Evolutionary conservation across 1,284 basidiomycete species (phyloP), one percentile per base, ranked within the genome.

Genomic region (Irpex lacteus): DNA sequence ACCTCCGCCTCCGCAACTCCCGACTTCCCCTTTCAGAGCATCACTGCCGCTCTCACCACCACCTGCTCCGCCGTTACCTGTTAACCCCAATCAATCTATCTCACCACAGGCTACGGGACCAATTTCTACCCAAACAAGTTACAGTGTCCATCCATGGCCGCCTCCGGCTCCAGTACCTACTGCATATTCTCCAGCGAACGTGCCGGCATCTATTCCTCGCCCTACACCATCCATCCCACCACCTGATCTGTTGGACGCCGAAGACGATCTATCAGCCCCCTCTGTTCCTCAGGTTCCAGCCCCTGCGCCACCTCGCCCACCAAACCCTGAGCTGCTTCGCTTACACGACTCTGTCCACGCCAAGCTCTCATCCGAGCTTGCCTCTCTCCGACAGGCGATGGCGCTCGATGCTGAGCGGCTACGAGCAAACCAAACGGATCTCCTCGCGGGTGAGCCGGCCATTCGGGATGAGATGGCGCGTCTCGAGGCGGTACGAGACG

Each of bases 381-480:
- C 84, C 40, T 85, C 87, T 7, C 79, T 96, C 11, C 77, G 86
- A 4, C 81, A 87, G 52, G 86, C 87, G 9, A 82, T 96, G 63
- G 78, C 83, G 18, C 77, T 87, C 38, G 91, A 95, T 70, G 85
- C 88, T 40, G 85, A 90, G 69, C 89, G 93, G 47, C 82, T 98
- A 57, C 85, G 88, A 56, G 86, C 91, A 50, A 86, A 96, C 65
- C 89, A 93, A 69, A 78, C 85, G 54, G 96, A 98, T 79, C 85
- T 99, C 65, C 85, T 93, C 56, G 85, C 90, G 57, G 98, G 96
- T 2, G 90, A 91, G 73, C 95, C 95, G 15, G 96, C 96, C 4
- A 93, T 99, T 66, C 84, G 88, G 58, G 98, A 99, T 78, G 98
- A 99, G 80, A 95, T 95, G 88, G 92, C 89, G 4, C 85, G 98